Conservation (phyloP, 2,329 filamentous ascomycete genomes). For the Aureobasidium melanogenum region DNA sequence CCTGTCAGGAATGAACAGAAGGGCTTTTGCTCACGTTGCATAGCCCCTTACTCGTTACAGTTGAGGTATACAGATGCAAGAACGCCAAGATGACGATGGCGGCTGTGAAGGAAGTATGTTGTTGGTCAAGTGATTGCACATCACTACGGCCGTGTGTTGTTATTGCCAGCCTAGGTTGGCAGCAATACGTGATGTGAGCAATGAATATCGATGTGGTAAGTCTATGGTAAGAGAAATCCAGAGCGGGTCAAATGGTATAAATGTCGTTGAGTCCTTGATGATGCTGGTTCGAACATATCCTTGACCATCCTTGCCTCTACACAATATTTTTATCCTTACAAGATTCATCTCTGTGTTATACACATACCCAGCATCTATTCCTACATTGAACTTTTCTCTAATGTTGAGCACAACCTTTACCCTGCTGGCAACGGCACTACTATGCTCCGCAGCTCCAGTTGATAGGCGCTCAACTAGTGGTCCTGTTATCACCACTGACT, state of each 20-base stretch:
- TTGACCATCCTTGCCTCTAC: not conserved
- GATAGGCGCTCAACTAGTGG: conserved; percentile 4
- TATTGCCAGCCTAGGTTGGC: not conserved
- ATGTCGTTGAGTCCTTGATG: not conserved
- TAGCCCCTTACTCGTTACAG: not conserved
- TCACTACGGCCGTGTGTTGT: conserved; percentile 9
- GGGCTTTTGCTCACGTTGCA: not conserved
- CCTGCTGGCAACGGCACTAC: conserved; percentile 4
- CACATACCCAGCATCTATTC: not conserved
- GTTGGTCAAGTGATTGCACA: conserved; percentile 9
- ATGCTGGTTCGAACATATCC: not conserved
- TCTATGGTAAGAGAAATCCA: not conserved
- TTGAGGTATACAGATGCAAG: not conserved
- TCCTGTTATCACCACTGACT: conserved; percentile 13
- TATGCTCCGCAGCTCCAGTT: conserved; percentile 1
- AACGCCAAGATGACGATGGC: conserved; percentile 10
- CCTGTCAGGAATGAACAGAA: not conserved
- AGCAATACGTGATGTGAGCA: not conserved
- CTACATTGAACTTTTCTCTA: not conserved
- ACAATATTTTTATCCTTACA: not conserved
- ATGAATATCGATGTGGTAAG: not conserved
- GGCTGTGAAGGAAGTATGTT: conserved; percentile 1
- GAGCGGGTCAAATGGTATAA: not conserved
- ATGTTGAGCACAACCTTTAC: conserved; percentile 6
- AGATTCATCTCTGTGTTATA: not conserved